Conservation (phyloP, 768 basidiomycete species). For the Hygrophoropsis aurantiaca region DNA sequence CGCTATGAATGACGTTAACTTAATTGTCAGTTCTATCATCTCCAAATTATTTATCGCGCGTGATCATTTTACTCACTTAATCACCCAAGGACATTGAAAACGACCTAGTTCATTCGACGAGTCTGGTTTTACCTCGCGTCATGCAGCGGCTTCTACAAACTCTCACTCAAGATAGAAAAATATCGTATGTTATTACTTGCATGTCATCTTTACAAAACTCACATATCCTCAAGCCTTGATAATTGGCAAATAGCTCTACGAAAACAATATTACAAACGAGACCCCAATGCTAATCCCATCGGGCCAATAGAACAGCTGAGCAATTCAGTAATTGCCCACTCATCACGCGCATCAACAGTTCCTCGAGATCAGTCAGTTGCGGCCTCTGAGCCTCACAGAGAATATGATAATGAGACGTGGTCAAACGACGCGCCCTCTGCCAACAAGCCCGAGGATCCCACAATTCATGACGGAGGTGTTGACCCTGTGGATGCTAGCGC, state of each 20-base stretch:
- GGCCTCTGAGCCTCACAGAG: constrained; percentile 7
- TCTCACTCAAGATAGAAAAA: constrained; percentile 79
- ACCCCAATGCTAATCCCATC: constrained; percentile 70
- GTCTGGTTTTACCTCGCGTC: constrained; percentile 63
- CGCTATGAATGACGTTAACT: constrained; percentile 66
- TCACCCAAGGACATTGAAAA: constrained; percentile 69
- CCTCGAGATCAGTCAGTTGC: constrained; percentile 9
- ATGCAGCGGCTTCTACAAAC: constrained; percentile 74
- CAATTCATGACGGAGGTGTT: constrained; percentile 14
- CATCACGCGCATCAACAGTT: constrained; percentile 27
- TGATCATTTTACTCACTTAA: constrained; percentile 3
- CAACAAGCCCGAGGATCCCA: constrained; percentile 23
- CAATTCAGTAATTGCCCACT: constrained; percentile 21
- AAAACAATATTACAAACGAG: constrained; percentile 73
- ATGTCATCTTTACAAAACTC: constrained; percentile 16
- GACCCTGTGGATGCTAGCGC: constrained; percentile 14
- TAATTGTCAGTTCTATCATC: constrained; percentile 46
- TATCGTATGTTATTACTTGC: constrained; percentile 51
- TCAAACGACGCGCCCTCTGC: constrained; percentile 6
- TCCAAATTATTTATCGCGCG: not conserved
- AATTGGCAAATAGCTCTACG: constrained; percentile 80
- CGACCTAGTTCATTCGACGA: constrained; percentile 64
- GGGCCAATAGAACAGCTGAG: constrained; percentile 44
- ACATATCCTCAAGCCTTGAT: constrained; percentile 48
- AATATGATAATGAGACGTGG: constrained; percentile 13